Evolutionary conservation across 345 rosid genomes (phyloP).

Genomic region (Hibiscus tridactylites): DNA sequence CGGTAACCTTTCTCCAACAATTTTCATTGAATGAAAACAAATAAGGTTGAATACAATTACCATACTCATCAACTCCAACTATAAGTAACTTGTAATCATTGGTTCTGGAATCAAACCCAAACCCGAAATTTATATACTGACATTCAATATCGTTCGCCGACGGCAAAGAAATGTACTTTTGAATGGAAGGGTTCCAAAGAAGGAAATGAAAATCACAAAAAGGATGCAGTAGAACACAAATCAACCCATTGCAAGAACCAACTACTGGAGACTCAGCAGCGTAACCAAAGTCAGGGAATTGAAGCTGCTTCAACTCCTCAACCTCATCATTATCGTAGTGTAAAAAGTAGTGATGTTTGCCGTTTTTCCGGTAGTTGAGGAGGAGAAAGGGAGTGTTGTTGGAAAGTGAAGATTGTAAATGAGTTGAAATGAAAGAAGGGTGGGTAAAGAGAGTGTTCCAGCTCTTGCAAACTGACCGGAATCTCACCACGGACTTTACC

Average conservation of each 20-base stretch:
- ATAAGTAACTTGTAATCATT: too few species aligned
- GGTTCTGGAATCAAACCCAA: not conserved
- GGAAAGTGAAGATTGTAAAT: not conserved
- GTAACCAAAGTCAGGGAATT: not conserved
- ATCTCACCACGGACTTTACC: not conserved
- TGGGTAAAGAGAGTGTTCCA: not conserved
- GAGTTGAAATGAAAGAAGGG: not conserved
- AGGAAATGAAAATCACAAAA: not conserved
- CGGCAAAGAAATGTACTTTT: not conserved
- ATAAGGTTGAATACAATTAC: not conserved
- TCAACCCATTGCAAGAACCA: not conserved
- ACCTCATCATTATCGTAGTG: not conserved
- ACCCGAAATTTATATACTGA: not conserved
- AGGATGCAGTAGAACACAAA: not conserved
- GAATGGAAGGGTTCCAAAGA: not conserved
- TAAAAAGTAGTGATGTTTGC: not conserved
- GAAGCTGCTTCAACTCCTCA: not conserved
- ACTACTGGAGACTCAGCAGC: not conserved
- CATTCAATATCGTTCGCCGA: too few species aligned
- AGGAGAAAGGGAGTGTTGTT: not conserved
- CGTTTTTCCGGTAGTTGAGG: fast-evolving
- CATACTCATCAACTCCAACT: not conserved
- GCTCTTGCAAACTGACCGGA: not conserved
- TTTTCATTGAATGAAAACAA: too few species aligned
- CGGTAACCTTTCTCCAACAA: too few species aligned